These are phyloP conservation scores for Graphium sp. DNA, from an alignment of 2,329 filamentous ascomycete species.

Conservation along the genomic window DNA sequence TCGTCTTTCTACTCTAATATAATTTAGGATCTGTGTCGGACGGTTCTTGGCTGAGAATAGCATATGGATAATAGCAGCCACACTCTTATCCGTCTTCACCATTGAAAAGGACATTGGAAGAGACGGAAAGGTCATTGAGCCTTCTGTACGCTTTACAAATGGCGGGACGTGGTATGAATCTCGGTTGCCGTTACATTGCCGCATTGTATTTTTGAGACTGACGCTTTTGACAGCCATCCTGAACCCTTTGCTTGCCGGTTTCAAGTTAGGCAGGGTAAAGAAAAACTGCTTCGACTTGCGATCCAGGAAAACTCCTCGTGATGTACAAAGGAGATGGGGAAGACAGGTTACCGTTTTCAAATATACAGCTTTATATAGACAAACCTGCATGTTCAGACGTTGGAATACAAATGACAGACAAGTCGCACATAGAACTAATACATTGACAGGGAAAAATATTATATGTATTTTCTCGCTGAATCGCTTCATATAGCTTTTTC, in stretches of 20 bases:
- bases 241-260: constrained; percentile 13
- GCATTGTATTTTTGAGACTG: neutral
- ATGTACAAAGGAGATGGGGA: no score
- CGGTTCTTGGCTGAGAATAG: constrained; percentile 16
- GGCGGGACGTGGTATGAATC: constrained; percentile 14
- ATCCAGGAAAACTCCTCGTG: no score
- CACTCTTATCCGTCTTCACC: constrained; percentile 13
- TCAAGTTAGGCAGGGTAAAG: constrained; percentile 1
- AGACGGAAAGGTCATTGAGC: constrained; percentile 12
- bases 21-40: constrained; percentile 13
- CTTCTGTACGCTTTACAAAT: constrained; percentile 13
- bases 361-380: no score
- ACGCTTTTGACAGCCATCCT: constrained; percentile 10
- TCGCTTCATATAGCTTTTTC: no score
- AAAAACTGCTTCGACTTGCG: no score
- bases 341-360: no score
- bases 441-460: no score
- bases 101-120: constrained; percentile 11
- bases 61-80: constrained; percentile 17
- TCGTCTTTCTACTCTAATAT: neutral
- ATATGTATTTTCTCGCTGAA: no score
- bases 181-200: constrained; percentile 1
- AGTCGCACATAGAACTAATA: no score
- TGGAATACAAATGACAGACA: no score
- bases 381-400: no score